Conservation (phyloP, 352 stramenopile species). For the Phytophthora pluvialis region DNA sequence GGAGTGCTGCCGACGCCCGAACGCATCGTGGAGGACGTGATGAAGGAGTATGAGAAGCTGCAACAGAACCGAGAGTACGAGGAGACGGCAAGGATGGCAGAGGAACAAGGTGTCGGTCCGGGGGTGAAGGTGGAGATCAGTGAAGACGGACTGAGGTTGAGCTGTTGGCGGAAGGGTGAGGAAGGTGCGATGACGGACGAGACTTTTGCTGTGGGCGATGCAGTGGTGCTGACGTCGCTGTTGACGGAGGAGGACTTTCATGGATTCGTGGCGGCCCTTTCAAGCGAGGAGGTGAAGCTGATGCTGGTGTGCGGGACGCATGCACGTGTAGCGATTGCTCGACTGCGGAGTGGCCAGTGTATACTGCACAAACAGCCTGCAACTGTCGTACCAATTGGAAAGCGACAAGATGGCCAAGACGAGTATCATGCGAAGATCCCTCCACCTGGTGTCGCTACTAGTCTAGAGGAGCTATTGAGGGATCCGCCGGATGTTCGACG, state of each 20-base stretch:
- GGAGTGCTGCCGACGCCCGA: constrained; percentile 45
- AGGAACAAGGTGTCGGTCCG: constrained; percentile 6
- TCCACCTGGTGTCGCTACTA: constrained; percentile 6
- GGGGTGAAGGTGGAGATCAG: constrained; percentile 9
- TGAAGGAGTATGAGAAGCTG: constrained; percentile 30
- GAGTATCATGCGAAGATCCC: not conserved
- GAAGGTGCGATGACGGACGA: constrained; percentile 7
- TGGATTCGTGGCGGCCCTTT: constrained; percentile 53
- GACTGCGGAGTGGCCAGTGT: constrained; percentile 51
- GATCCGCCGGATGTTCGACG: constrained; percentile 42
- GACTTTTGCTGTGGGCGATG: constrained; percentile 54
- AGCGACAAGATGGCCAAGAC: constrained; percentile 10
- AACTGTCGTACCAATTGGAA: not conserved
- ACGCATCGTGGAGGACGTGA: constrained; percentile 50
- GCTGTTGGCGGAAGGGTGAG: constrained; percentile 4
- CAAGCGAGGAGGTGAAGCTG: constrained; percentile 44
- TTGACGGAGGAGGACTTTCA: constrained; percentile 71
- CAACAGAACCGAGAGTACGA: constrained; percentile 28
- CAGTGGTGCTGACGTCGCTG: constrained; percentile 56
- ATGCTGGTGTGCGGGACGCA: constrained; percentile 60
- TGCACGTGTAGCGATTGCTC: constrained; percentile 35
- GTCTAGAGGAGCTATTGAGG: constrained; percentile 28
- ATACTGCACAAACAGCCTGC: constrained; percentile 39
- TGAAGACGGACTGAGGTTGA: constrained; percentile 24
- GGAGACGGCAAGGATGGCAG: constrained; percentile 7